Conservation (phyloP, 148 eudicot species). For the Mesembryanthemum crystallinum region DNA sequence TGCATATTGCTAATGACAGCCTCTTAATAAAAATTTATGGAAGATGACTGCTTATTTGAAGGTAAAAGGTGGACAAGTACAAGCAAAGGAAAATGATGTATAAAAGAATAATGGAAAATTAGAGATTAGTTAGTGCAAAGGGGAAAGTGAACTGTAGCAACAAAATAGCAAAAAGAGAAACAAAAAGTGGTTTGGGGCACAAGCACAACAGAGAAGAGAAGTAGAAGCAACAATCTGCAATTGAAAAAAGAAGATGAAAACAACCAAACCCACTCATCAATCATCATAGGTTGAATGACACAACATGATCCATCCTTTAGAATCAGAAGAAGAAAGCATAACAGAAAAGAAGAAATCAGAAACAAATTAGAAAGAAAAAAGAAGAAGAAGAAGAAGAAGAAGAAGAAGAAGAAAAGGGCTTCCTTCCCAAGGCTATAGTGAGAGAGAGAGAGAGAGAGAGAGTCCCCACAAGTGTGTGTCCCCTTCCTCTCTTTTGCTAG, state of each 20-base stretch:
- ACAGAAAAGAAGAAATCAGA: no score
- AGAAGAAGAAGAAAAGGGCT: neutral
- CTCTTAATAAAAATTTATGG: no score
- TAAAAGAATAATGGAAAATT: no score
- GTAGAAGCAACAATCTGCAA: neutral
- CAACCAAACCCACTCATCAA: no score
- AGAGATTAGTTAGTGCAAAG: neutral
- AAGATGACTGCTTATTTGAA: no score
- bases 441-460: neutral
- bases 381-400: no score
- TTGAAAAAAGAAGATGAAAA: conserved; percentile 5
- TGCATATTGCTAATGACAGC: no score
- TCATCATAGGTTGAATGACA: neutral
- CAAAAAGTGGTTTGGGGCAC: no score
- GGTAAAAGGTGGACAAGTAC: no score
- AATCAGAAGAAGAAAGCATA: no score
- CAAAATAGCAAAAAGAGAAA: conserved; percentile 14
- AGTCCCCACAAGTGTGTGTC: conserved; percentile 42
- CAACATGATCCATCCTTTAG: neutral
- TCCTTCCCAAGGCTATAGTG: neutral
- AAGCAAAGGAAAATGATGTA: no score
- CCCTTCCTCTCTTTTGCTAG: neutral
- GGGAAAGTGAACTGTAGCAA: conserved; percentile 1
- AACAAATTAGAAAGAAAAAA: no score
- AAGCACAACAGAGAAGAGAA: neutral